phyloP scores from a whole-genome alignment of 2,329 filamentous ascomycete species.

The Fusarium humuli region DNA sequence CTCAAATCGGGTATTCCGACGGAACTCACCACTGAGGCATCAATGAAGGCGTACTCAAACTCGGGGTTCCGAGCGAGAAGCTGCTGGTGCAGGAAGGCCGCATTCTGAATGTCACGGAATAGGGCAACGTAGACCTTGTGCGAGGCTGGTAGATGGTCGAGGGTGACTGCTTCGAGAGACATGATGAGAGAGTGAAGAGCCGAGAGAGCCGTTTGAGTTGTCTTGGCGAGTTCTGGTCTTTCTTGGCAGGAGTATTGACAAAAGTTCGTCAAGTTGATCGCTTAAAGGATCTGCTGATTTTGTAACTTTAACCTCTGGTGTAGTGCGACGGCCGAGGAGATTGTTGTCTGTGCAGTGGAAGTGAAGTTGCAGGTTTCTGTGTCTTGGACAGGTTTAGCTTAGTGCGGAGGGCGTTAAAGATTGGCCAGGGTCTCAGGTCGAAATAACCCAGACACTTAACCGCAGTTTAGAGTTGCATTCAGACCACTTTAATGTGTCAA shows the following conservation, averaged over 20 bases:
- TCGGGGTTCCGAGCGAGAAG: conserved; percentile 84
- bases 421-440: not conserved
- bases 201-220: conserved; percentile 16
- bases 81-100: conserved; percentile 81
- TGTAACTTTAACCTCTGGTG: conserved; percentile 3
- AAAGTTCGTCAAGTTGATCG: conserved; percentile 11
- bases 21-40: conserved; percentile 77
- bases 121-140: conserved; percentile 79
- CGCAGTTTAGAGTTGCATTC: not conserved
- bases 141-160: conserved; percentile 79
- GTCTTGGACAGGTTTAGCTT: conserved; percentile 22
- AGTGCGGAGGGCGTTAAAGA: conserved; percentile 34
- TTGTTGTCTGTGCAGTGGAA: not conserved
- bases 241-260: not conserved
- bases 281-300: conserved; percentile 11
- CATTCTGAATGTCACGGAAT: conserved; percentile 82
- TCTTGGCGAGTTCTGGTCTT: not conserved
- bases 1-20: conserved; percentile 26
- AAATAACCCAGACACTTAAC: not conserved
- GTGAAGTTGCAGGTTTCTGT: conserved; percentile 28
- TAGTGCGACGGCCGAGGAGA: conserved; percentile 13
- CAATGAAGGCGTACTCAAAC: conserved; percentile 94
- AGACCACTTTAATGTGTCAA: not conserved
- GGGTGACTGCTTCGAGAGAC: conserved; percentile 72
- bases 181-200: conserved; percentile 48